These are phyloP conservation scores for Nakazawaea wyomingensis DNA, from an alignment of 805 yeast species.

Conservation along the genomic window DNA sequence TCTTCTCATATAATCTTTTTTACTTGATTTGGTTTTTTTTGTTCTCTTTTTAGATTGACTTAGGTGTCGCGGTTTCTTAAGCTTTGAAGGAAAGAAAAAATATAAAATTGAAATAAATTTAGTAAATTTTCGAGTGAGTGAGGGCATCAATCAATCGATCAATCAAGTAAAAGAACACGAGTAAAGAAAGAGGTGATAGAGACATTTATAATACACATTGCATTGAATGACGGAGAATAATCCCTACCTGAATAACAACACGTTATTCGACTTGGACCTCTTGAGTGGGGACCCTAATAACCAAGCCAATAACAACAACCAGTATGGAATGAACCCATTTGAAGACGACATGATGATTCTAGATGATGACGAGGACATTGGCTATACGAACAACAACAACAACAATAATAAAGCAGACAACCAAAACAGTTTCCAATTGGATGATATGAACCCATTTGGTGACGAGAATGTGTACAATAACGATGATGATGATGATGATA, in stretches of 20 bases:
- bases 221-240: slow-evolving; percentile 3
- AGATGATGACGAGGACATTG: slow-evolving; percentile 7
- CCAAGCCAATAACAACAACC: background rate
- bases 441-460: slow-evolving; percentile 12
- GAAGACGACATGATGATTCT: slow-evolving; percentile 12
- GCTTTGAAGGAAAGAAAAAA: too few relatives aligned
- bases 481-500: slow-evolving; percentile 9
- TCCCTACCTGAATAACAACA: slow-evolving; percentile 10
- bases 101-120: too few relatives aligned
- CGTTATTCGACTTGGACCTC: slow-evolving; percentile 11
- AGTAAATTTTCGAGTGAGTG: too few relatives aligned
- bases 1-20: too few relatives aligned
- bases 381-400: background rate
- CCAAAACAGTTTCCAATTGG: slow-evolving; percentile 2
- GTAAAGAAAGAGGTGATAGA: too few relatives aligned
- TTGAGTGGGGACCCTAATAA: slow-evolving; percentile 1
- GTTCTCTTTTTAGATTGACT: too few relatives aligned
- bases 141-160: too few relatives aligned
- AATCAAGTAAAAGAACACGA: too few relatives aligned
- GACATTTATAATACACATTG: too few relatives aligned
- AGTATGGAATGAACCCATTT: slow-evolving; percentile 9
- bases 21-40: too few relatives aligned
- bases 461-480: slow-evolving; percentile 8
- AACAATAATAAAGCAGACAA: too few relatives aligned
- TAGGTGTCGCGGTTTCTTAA: too few relatives aligned